Evolutionary conservation across 2,329 filamentous ascomycete species (phyloP).

Genomic region (Cordyceps cicadae): DNA sequence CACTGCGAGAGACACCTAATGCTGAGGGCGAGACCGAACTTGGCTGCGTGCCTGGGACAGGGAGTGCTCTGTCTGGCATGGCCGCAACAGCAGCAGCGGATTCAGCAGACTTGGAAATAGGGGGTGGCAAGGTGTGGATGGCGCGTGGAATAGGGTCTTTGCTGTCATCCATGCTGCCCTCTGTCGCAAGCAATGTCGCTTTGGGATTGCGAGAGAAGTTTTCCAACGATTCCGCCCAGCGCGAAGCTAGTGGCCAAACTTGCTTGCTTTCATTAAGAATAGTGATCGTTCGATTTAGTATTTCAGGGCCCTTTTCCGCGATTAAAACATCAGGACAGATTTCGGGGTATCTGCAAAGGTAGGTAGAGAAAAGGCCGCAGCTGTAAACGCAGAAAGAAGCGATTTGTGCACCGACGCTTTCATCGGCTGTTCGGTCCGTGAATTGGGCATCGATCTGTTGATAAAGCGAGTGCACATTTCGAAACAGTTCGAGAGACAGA

Average conservation of each 20-base stretch:
- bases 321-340: constrained; percentile 34
- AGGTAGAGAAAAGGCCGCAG: constrained; percentile 45
- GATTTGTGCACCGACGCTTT: constrained; percentile 46
- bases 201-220: constrained; percentile 38
- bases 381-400: constrained; percentile 47
- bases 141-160: constrained; percentile 25
- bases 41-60: constrained; percentile 17
- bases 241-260: constrained; percentile 44
- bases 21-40: constrained; percentile 16
- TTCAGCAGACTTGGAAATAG: constrained; percentile 7
- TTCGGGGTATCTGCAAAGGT: constrained; percentile 42
- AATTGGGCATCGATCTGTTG: constrained; percentile 46
- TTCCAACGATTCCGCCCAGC: constrained; percentile 43
- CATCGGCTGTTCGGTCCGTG: constrained; percentile 34
- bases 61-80: constrained; percentile 13
- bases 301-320: constrained; percentile 32
- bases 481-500: constrained; percentile 40
- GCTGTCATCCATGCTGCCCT: constrained; percentile 44
- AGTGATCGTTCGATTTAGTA: constrained; percentile 36
- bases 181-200: constrained; percentile 28
- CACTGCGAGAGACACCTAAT: background rate
- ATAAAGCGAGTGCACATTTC: constrained; percentile 38
- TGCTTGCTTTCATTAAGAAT: constrained; percentile 41
- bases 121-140: constrained; percentile 12
- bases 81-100: constrained; percentile 13